Base-by-base conservation (phyloP, 139 green algal genomes). In the Nannochloris sp. region DNA sequence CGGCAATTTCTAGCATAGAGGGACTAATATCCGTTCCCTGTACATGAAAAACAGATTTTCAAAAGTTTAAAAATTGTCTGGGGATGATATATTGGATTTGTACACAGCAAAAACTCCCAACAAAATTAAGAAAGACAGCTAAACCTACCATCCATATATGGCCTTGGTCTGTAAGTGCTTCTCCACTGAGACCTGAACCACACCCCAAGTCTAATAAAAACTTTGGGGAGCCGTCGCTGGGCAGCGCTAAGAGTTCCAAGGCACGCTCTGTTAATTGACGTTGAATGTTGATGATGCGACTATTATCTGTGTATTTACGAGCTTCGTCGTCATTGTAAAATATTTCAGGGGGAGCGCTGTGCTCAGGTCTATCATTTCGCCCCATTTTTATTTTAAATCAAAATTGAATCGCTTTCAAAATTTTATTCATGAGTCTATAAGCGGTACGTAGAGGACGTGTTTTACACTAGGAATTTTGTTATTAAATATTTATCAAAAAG, bases 241-340 rank as follows among this genome's bases (percentile, higher is more conserved):
- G 92, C 37, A 99, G 80, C 7, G 83, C 79, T 44, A 99, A 73
- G 45, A 99, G 86, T 78, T 99, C 94, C 36, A 99, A 60, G 0
- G 93, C 92, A 3, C 94, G 81, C 61, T 91, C 68, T 8, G 90
- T 93, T 24, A 97, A 77, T 7, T 61, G 38, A 2, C 79, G 68
- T 73, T 95, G 88, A 54, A 96, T 95, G 8, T 81, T 65, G 9
- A 92, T 82, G 55, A 96, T 95, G 6, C 90, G 81, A 35, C 77
- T 91, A 62, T 93, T 96, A 30, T 82, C 86, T 1, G 93, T 98
- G 74, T 99, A 99, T 64, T 98, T 98, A 13, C 72, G 60, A 3
- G 94, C 92, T 59, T 98, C 94, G 2, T 79, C 77, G 27, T 94
- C 87, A 68, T 95, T 90, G 81, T 99, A 99, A 47, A 96, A 98